A percentile compares a stretch with the other conserved stretches of the same genome.
These are phyloP conservation scores for Mycena amicta DNA, from an alignment of 768 basidiomycete genomes.

Conservation along the genomic window DNA sequence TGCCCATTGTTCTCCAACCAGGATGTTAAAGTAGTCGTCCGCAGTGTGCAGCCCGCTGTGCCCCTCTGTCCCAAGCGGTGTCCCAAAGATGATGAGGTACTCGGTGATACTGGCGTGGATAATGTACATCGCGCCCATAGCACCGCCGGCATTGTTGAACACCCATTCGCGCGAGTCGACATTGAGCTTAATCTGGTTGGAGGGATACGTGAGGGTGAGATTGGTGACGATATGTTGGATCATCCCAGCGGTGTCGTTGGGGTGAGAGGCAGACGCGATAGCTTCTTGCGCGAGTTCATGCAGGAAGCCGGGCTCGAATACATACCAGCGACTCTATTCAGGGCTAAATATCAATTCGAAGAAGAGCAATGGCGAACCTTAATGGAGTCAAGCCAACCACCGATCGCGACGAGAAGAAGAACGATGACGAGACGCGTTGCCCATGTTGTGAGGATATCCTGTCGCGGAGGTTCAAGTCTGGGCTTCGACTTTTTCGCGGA, in stretches of 20 bases:
- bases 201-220: conserved; percentile 73
- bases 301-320: conserved; percentile 67
- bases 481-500: conserved; percentile 8
- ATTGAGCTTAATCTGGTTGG: conserved; percentile 56
- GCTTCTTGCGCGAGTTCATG: conserved; percentile 78
- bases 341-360: neutral
- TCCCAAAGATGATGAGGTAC: conserved; percentile 95
- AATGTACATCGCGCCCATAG: conserved; percentile 98
- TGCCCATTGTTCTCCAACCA: conserved; percentile 94
- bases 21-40: conserved; percentile 97
- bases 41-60: conserved; percentile 93
- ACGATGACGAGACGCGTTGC: conserved; percentile 36
- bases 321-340: conserved; percentile 18
- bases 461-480: conserved; percentile 3
- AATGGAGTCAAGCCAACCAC: conserved; percentile 60
- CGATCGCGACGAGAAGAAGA: conserved; percentile 40
- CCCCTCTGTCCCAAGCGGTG: conserved; percentile 95
- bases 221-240: conserved; percentile 81
- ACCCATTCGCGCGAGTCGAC: conserved; percentile 81
- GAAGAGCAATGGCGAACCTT: conserved; percentile 45
- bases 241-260: conserved; percentile 68
- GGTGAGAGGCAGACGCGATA: conserved; percentile 53
- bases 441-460: conserved; percentile 36
- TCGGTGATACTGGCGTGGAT: conserved; percentile 97
- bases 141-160: conserved; percentile 96